These are phyloP conservation scores for Mucor saturninus DNA, from an alignment of 371 early-diverging fungal species.

Conservation along the genomic window DNA sequence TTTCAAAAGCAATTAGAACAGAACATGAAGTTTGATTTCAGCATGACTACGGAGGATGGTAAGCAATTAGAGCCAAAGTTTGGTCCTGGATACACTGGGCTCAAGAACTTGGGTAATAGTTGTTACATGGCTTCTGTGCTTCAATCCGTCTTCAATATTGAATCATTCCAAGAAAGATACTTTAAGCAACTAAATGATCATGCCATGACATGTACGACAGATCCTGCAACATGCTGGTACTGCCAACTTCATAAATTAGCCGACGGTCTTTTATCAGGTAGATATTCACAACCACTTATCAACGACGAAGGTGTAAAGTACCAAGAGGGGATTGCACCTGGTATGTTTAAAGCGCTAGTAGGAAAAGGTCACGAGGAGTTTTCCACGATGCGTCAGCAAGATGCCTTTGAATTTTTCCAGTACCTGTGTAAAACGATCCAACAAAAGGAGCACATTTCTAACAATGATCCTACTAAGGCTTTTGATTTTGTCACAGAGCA, in stretches of 20 bases:
- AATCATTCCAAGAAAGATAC: constrained; percentile 71
- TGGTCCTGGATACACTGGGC: constrained; percentile 92
- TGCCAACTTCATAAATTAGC: constrained; percentile 93
- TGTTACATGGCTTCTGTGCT: constrained; percentile 96
- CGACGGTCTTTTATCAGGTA: constrained; percentile 87
- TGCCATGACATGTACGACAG: constrained; percentile 59
- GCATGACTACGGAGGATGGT: constrained; percentile 97
- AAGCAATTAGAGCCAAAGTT: constrained; percentile 79
- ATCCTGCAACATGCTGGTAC: constrained; percentile 79
- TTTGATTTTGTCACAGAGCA: constrained; percentile 85
- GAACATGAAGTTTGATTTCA: constrained; percentile 95
- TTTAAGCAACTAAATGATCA: constrained; percentile 65
- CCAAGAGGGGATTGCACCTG: constrained; percentile 78
- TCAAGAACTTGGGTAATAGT: constrained; percentile 95
- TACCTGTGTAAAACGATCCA: constrained; percentile 74
- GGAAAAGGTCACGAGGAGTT: constrained; percentile 92
- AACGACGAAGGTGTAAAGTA: constrained; percentile 54
- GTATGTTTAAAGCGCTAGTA: constrained; percentile 91
- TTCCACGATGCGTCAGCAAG: constrained; percentile 96
- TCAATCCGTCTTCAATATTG: constrained; percentile 82
- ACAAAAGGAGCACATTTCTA: constrained; percentile 70
- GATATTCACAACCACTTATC: constrained; percentile 70
- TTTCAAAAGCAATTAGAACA: constrained; percentile 81
- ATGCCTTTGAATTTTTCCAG: constrained; percentile 94
- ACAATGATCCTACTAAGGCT: constrained; percentile 69